A percentile compares a stretch with the other conserved stretches of the same genome.
These are phyloP conservation scores for Entonaema liquescens DNA, from an alignment of 495 filamentous ascomycete species.

Conservation along the genomic window DNA sequence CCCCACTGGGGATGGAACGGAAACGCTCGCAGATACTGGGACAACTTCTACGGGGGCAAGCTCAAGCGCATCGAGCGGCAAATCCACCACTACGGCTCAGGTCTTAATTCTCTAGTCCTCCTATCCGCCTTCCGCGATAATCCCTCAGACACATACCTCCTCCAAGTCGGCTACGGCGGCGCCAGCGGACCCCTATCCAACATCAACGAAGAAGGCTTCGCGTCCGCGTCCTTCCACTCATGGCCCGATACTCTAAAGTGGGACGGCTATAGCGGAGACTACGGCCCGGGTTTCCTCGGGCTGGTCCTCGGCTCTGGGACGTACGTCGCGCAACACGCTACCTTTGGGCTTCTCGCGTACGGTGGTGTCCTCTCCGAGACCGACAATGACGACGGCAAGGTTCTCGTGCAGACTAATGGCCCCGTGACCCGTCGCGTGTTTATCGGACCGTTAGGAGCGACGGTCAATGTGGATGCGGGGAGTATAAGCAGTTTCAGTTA, in stretches of 20 bases:
- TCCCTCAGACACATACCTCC: slow-evolving; percentile 48
- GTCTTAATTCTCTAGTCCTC: slow-evolving; percentile 60
- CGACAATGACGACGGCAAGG: neutral
- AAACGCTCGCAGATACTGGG: slow-evolving; percentile 64
- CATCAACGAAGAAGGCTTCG: slow-evolving; percentile 60
- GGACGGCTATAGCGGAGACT: slow-evolving; percentile 63
- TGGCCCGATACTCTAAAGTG: slow-evolving; percentile 61
- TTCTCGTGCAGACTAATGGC: slow-evolving; percentile 51
- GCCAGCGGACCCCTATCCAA: slow-evolving; percentile 59
- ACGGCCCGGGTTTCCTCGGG: slow-evolving; percentile 60
- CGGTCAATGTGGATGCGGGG: slow-evolving; percentile 53
- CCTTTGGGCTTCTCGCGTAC: slow-evolving; percentile 53
- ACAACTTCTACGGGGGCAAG: slow-evolving; percentile 60
- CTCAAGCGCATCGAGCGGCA: slow-evolving; percentile 60
- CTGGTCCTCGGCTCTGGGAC: slow-evolving; percentile 54
- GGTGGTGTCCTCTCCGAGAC: slow-evolving; percentile 46
- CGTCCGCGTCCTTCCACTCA: slow-evolving; percentile 60
- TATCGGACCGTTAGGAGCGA: slow-evolving; percentile 52
- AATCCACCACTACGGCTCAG: slow-evolving; percentile 66
- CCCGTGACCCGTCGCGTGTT: slow-evolving; percentile 54
- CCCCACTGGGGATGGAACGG: slow-evolving; percentile 66
- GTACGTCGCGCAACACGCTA: slow-evolving; percentile 54
- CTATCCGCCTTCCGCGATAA: slow-evolving; percentile 55
- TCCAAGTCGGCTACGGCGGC: slow-evolving; percentile 61
- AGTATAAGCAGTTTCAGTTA: slow-evolving; percentile 48